Evolutionary conservation across 2,329 filamentous ascomycete genomes (phyloP).

Genomic region (Botrytis squamosa): DNA sequence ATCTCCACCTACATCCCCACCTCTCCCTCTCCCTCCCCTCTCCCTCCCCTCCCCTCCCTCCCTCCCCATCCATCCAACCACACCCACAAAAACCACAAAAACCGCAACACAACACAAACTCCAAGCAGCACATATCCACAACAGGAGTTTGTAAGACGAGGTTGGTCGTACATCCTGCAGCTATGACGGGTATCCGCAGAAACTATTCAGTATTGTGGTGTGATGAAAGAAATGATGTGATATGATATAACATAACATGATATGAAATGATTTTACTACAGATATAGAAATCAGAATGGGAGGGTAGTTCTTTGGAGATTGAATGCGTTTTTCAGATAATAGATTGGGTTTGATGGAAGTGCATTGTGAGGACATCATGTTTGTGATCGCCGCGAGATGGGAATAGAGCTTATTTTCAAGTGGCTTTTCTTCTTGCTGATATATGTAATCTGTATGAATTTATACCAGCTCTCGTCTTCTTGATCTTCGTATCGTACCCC

Average conservation of each 20-base stretch:
- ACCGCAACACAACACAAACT: neutral
- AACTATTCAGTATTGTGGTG: neutral
- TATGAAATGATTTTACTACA: neutral
- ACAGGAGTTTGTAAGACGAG: neutral
- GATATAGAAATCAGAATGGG: neutral
- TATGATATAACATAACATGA: neutral
- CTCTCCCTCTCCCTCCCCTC: no score
- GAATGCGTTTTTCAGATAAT: neutral
- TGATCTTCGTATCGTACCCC: neutral
- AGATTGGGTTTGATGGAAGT: no score
- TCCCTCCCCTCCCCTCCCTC: no score
- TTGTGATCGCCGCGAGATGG: neutral
- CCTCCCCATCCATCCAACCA: no score
- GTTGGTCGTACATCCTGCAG: neutral
- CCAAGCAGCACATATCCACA: neutral
- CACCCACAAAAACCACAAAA: neutral
- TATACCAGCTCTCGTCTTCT: neutral
- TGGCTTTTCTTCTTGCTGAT: neutral
- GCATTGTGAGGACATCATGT: neutral
- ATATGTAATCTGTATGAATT: neutral
- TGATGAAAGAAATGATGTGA: neutral
- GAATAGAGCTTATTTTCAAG: neutral
- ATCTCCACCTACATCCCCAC: no score
- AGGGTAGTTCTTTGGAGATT: neutral
- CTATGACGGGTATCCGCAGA: neutral